Conservation (phyloP, 2,329 filamentous ascomycete genomes). For the Pseudogymnoascus sp. region DNA sequence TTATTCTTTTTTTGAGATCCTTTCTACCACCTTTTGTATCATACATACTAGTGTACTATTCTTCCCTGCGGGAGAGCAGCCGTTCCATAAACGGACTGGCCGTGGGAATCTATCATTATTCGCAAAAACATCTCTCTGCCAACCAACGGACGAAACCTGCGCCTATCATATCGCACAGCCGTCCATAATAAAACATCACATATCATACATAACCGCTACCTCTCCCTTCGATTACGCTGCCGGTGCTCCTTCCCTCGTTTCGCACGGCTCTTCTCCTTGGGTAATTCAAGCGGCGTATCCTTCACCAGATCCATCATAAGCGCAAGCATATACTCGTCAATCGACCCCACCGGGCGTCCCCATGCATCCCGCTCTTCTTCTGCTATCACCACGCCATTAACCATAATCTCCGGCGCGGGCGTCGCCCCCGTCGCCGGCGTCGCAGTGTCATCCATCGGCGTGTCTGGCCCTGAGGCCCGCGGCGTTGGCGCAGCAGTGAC, state of each 20-base stretch:
- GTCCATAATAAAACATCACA: neutral
- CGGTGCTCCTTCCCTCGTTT: conserved; percentile 35
- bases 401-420: conserved; percentile 16
- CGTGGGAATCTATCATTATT: conserved; percentile 6
- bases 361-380: conserved; percentile 50
- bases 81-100: neutral
- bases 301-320: conserved; percentile 56
- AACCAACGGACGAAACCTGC: neutral
- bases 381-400: neutral
- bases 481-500: conserved; percentile 25
- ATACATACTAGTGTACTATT: neutral
- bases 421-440: conserved; percentile 36
- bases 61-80: neutral
- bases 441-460: conserved; percentile 22
- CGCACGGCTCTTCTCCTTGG: conserved; percentile 55
- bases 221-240: neutral
- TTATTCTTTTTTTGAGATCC: neutral
- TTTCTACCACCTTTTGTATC: neutral
- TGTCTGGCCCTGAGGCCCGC: conserved; percentile 20
- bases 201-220: neutral
- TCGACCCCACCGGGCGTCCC: conserved; percentile 47
- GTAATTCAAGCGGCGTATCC: conserved; percentile 51
- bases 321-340: conserved; percentile 68
- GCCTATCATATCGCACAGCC: conserved; percentile 3
- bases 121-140: neutral